A percentile compares a stretch with the other conserved stretches of the same genome.
phyloP scores from a whole-genome alignment of 176 grass and related monocot genomes.

The Luzula sylvatica region DNA sequence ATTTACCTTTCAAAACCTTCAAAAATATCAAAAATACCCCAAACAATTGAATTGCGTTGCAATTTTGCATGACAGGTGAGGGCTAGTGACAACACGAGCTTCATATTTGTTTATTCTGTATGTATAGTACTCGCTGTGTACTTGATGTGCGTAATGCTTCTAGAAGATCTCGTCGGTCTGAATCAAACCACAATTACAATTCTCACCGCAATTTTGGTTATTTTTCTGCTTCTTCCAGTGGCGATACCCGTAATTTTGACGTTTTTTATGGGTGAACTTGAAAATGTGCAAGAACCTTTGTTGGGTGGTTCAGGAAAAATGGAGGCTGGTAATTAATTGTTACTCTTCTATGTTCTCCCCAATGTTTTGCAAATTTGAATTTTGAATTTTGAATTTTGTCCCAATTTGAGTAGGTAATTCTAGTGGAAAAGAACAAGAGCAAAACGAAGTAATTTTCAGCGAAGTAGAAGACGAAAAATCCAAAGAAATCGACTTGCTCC shows the following conservation, averaged over 20 bases:
- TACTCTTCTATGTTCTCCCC: too few species aligned
- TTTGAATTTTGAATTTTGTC: too few species aligned
- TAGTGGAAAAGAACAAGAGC: slow-evolving; percentile 18
- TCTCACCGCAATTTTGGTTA: slow-evolving; percentile 43
- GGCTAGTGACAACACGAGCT: slow-evolving; percentile 59
- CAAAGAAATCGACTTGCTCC: slow-evolving; percentile 78
- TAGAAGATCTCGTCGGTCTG: slow-evolving; percentile 67
- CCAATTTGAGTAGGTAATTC: slow-evolving; percentile 12
- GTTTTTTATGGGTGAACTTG: slow-evolving; percentile 30
- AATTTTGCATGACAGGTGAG: slow-evolving; percentile 28
- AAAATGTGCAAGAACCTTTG: slow-evolving; percentile 27
- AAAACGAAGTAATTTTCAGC: slow-evolving; percentile 72
- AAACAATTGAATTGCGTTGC: too few species aligned
- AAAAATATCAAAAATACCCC: too few species aligned
- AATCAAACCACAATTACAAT: slow-evolving; percentile 27
- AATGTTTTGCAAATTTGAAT: too few species aligned
- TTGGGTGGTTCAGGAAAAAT: slow-evolving; percentile 19
- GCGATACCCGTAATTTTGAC: slow-evolving; percentile 60
- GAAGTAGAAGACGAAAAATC: slow-evolving; percentile 80
- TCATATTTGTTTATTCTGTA: slow-evolving; percentile 62
- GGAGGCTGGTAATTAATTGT: slow-evolving; percentile 5
- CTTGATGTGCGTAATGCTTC: slow-evolving; percentile 73
- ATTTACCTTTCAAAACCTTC: too few species aligned
- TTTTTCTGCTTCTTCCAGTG: slow-evolving; percentile 51
- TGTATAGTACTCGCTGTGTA: slow-evolving; percentile 77